phyloP scores from a whole-genome alignment of 352 stramenopile species.

The Pythium insidiosum region DNA sequence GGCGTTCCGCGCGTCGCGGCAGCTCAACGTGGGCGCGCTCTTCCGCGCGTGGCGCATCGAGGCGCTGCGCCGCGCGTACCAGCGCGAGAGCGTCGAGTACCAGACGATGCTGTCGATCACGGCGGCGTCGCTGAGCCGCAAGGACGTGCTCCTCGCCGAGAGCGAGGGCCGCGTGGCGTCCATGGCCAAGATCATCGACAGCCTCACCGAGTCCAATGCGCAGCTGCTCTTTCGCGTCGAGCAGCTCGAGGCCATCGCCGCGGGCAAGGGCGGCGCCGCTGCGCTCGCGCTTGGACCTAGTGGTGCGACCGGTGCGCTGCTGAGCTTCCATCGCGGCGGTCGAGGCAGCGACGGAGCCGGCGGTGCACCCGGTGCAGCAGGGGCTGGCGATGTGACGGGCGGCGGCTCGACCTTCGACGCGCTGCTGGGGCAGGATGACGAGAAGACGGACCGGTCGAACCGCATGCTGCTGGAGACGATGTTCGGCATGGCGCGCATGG shows the following conservation, averaged over 20 bases:
- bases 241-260: slow-evolving; percentile 45
- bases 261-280: slow-evolving; percentile 11
- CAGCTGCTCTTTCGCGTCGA: slow-evolving; percentile 56
- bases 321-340: slow-evolving; percentile 7
- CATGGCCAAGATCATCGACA: slow-evolving; percentile 74
- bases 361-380: too few relatives aligned
- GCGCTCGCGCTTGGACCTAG: background rate
- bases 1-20: slow-evolving; percentile 42
- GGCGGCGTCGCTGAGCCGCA: slow-evolving; percentile 59
- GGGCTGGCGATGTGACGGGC: too few relatives aligned
- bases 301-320: background rate
- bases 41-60: slow-evolving; percentile 73
- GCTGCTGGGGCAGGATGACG: slow-evolving; percentile 20
- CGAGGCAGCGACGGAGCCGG: too few relatives aligned
- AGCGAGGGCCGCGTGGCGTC: slow-evolving; percentile 54
- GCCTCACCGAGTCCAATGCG: slow-evolving; percentile 66
- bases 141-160: slow-evolving; percentile 63
- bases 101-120: slow-evolving; percentile 79
- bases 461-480: slow-evolving; percentile 75
- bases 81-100: slow-evolving; percentile 70
- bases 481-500: slow-evolving; percentile 80
- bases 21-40: slow-evolving; percentile 41
- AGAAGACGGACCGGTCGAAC: slow-evolving; percentile 56
- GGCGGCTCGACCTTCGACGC: background rate
- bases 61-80: slow-evolving; percentile 55